phyloP scores from a whole-genome alignment of 2,329 filamentous ascomycete genomes.

The Sclerotiophoma versabilis region DNA sequence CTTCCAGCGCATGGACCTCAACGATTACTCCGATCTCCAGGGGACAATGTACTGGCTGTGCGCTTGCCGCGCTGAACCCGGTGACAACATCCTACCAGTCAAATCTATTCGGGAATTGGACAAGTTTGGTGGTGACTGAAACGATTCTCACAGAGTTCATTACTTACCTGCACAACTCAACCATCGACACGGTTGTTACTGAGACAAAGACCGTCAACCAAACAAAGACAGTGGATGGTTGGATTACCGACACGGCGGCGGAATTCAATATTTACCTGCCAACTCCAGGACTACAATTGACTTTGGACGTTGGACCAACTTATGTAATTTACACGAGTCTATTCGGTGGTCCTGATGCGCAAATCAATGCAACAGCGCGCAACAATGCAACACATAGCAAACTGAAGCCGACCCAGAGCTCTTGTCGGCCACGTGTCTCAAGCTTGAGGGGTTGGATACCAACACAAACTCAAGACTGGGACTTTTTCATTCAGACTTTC shows the following conservation, averaged over 20 bases:
- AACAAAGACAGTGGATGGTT: constrained; percentile 32
- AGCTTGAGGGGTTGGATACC: constrained; percentile 27
- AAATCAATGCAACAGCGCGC: constrained; percentile 1
- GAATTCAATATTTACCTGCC: constrained; percentile 30
- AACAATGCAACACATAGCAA: constrained; percentile 5
- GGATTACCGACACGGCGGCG: constrained; percentile 32
- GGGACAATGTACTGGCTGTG: constrained; percentile 41
- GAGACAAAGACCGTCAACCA: constrained; percentile 33
- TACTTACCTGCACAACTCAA: constrained; percentile 34
- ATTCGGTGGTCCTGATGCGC: constrained; percentile 32
- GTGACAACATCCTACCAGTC: constrained; percentile 21
- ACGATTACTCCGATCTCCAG: neutral
- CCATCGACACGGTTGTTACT: constrained; percentile 37
- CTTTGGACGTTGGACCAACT: constrained; percentile 35
- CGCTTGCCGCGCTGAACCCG: constrained; percentile 34
- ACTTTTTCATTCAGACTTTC: constrained; percentile 35
- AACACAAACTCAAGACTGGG: constrained; percentile 32
- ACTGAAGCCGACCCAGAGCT: constrained; percentile 3
- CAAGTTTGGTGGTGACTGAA: constrained; percentile 33
- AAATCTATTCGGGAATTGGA: constrained; percentile 22
- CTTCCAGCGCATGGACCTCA: neutral
- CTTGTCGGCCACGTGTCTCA: constrained; percentile 19
- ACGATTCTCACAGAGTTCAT: constrained; percentile 35
- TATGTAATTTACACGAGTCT: constrained; percentile 42
- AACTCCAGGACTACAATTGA: constrained; percentile 21